A percentile compares a stretch with the other conserved stretches of the same genome.
Evolutionary conservation across 352 stramenopile genomes (phyloP).

Genomic region (Sclerospora graminicola): DNA sequence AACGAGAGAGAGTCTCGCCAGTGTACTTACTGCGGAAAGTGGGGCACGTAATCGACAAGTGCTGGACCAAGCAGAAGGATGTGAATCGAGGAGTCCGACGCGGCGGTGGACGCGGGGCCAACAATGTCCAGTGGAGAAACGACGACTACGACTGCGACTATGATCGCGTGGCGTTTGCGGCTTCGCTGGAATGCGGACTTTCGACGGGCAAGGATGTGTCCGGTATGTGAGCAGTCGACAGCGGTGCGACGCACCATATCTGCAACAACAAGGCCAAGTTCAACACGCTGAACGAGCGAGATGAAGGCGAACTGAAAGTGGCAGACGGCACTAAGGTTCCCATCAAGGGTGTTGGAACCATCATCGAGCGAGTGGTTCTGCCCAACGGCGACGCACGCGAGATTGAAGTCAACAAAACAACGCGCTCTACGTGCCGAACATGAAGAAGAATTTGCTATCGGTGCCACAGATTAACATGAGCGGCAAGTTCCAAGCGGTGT

Average conservation of each 20-base stretch:
- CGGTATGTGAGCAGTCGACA: neutral
- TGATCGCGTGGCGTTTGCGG: conserved; percentile 8
- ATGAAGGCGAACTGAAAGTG: neutral
- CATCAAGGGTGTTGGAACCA: conserved; percentile 1
- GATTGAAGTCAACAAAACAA: conserved; percentile 7
- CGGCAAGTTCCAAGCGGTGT: conserved; percentile 9
- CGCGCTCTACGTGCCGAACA: conserved; percentile 5
- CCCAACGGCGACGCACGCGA: conserved; percentile 5
- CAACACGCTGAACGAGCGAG: neutral
- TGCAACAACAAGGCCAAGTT: neutral
- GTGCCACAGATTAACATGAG: conserved; percentile 2
- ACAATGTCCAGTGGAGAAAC: conserved; percentile 6
- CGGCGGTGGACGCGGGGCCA: conserved; percentile 5
- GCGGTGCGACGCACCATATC: neutral
- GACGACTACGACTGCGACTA: neutral
- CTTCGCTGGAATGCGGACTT: conserved; percentile 7
- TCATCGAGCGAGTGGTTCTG: neutral
- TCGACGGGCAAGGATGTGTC: neutral
- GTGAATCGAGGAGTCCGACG: conserved; percentile 3
- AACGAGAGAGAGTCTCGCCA: too few relatives aligned
- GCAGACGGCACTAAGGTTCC: neutral
- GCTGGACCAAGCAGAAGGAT: conserved; percentile 15
- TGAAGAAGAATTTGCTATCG: conserved; percentile 11
- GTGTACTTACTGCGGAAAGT: conserved; percentile 16
- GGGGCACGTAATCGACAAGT: conserved; percentile 11